phyloP scores from a whole-genome alignment of 2,329 filamentous ascomycete species.

The Ceratocystis destructans region DNA sequence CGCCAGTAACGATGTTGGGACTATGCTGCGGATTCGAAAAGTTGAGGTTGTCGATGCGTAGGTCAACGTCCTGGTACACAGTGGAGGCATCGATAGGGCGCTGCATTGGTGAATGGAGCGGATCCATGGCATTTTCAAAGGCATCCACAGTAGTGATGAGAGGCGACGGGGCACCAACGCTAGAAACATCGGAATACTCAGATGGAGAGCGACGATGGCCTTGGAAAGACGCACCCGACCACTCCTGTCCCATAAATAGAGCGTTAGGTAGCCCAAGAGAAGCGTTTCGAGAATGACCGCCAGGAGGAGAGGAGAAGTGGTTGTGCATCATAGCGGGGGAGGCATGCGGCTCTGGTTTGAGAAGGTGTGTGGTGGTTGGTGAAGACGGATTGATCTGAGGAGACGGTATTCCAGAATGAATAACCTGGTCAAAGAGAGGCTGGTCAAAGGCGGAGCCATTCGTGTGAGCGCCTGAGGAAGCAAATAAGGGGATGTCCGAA shows the following conservation, averaged over 20 bases:
- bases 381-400: slow-evolving; percentile 40
- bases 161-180: slow-evolving; percentile 58
- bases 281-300: slow-evolving; percentile 40
- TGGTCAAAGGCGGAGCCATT: slow-evolving; percentile 45
- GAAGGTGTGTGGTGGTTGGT: slow-evolving; percentile 42
- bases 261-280: slow-evolving; percentile 46
- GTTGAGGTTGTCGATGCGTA: slow-evolving; percentile 62
- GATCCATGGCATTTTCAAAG: slow-evolving; percentile 48
- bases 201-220: slow-evolving; percentile 74
- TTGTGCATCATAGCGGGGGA: slow-evolving; percentile 44
- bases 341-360: slow-evolving; percentile 36
- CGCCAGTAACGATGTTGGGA: slow-evolving; percentile 48
- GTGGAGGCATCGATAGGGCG: slow-evolving; percentile 56
- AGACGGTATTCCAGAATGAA: slow-evolving; percentile 39
- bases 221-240: slow-evolving; percentile 52
- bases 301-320: slow-evolving; percentile 39
- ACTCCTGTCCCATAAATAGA: slow-evolving; percentile 43
- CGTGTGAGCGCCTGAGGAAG: slow-evolving; percentile 33
- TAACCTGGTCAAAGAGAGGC: slow-evolving; percentile 42
- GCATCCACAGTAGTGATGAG: slow-evolving; percentile 63
- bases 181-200: slow-evolving; percentile 86
- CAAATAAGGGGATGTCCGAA: slow-evolving; percentile 53
- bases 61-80: slow-evolving; percentile 19
- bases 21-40: slow-evolving; percentile 56
- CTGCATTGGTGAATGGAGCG: slow-evolving; percentile 68